Evolutionary conservation across 164 flowering plant genomes (phyloP).

Genomic region (Magnolia officinalis): DNA sequence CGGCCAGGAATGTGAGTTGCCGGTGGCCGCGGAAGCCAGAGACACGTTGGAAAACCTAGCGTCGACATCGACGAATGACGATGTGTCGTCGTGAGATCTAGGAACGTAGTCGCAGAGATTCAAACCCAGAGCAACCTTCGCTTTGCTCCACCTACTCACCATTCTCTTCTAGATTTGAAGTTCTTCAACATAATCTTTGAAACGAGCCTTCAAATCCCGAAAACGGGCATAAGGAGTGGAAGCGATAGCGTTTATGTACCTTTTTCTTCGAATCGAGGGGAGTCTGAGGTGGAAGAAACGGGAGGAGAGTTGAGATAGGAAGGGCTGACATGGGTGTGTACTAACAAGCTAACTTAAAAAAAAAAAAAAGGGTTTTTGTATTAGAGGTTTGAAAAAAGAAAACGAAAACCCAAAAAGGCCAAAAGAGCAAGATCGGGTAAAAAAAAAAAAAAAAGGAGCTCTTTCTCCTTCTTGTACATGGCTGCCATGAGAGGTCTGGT

Average conservation of each 20-base stretch:
- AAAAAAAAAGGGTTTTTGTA: background rate
- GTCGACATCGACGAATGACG: too few species aligned
- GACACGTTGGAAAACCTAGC: conserved; percentile 35
- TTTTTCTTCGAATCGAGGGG: background rate
- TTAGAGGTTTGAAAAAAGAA: background rate
- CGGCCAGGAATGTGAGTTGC: background rate
- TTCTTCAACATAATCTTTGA: background rate
- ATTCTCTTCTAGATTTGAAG: conserved; percentile 21
- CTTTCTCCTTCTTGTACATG: background rate
- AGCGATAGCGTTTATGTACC: background rate
- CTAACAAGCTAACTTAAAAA: too few species aligned
- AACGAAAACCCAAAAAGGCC: background rate
- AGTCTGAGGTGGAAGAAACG: too few species aligned
- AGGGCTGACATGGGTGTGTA: too few species aligned
- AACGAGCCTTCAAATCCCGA: background rate
- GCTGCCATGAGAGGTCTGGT: background rate
- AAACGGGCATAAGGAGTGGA: background rate
- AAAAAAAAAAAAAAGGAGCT: background rate
- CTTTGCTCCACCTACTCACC: conserved; percentile 86
- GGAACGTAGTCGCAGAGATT: conserved; percentile 63
- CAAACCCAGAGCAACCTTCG: conserved; percentile 60
- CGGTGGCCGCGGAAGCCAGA: conserved; percentile 35
- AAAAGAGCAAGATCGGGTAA: too few species aligned
- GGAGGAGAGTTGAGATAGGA: background rate
- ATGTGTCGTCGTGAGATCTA: conserved; percentile 33